Percentiles rank a stretch among this genome's conserved stretches.
phyloP scores from a whole-genome alignment of 2,329 filamentous ascomycete genomes.

The Eutypella sp. region DNA sequence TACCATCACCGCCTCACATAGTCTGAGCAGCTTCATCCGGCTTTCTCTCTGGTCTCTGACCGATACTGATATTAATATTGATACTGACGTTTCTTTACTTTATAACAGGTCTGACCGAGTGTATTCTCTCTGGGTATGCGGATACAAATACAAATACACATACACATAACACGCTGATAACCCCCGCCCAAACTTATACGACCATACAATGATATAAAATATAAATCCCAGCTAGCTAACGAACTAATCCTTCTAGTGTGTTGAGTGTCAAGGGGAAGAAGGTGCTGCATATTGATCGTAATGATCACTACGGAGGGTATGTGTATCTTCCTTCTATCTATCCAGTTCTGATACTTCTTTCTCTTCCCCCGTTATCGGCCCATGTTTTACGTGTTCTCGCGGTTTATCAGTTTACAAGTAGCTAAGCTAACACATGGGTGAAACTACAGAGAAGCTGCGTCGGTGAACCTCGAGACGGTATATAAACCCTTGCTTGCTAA shows the following conservation, averaged over 20 bases:
- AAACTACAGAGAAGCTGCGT: constrained; percentile 82
- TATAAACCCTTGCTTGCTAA: constrained; percentile 24
- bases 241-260: constrained; percentile 54
- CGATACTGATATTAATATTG: too few relatives aligned
- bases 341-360: too few relatives aligned
- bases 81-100: too few relatives aligned
- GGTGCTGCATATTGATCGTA: constrained; percentile 97
- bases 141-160: too few relatives aligned
- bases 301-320: constrained; percentile 97
- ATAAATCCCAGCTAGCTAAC: constrained; percentile 3
- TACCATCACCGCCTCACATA: too few relatives aligned
- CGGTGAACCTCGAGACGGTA: constrained; percentile 93
- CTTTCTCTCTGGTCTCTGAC: too few relatives aligned
- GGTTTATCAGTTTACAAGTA: too few relatives aligned
- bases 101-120: constrained; percentile 83
- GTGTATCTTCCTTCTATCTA: constrained; percentile 30
- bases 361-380: constrained; percentile 15
- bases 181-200: too few relatives aligned
- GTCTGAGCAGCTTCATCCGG: too few relatives aligned
- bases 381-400: constrained; percentile 15
- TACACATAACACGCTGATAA: too few relatives aligned
- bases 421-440: constrained; percentile 9
- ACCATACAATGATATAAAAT: too few relatives aligned
- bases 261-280: constrained; percentile 98
- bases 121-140: constrained; percentile 90